These are phyloP conservation scores for Globisporangium heterothallicum DNA, from an alignment of 352 stramenopile genomes.

Conservation along the genomic window DNA sequence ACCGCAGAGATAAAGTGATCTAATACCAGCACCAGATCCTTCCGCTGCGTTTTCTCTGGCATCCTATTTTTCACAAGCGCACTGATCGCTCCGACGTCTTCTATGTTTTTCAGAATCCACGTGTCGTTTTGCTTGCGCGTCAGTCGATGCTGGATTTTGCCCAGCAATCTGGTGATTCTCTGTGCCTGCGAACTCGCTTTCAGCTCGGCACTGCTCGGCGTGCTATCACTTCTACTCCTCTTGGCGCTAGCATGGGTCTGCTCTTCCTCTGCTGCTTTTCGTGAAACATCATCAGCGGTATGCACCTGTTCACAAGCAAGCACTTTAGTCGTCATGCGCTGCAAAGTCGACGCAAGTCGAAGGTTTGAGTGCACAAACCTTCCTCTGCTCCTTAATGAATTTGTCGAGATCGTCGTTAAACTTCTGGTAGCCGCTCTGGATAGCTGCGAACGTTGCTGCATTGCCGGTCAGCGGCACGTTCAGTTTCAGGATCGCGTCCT, in stretches of 20 bases:
- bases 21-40: slow-evolving; percentile 54
- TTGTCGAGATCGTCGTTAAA: slow-evolving; percentile 39
- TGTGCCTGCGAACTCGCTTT: slow-evolving; percentile 11
- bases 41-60: slow-evolving; percentile 36
- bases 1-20: slow-evolving; percentile 70
- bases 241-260: slow-evolving; percentile 5
- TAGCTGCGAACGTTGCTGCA: slow-evolving; percentile 37
- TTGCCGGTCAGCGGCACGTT: slow-evolving; percentile 61
- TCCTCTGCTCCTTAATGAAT: slow-evolving; percentile 58
- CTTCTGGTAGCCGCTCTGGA: slow-evolving; percentile 47
- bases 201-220: slow-evolving; percentile 18
- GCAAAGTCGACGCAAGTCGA: neutral
- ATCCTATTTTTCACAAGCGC: slow-evolving; percentile 25
- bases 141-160: slow-evolving; percentile 56
- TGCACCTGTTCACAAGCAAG: slow-evolving; percentile 24
- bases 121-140: slow-evolving; percentile 52
- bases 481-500: slow-evolving; percentile 54
- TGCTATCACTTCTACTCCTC: slow-evolving; percentile 16
- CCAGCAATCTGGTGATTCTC: slow-evolving; percentile 36
- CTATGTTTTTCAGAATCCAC: slow-evolving; percentile 63
- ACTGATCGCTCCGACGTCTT: slow-evolving; percentile 38
- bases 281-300: slow-evolving; percentile 18
- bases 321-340: neutral
- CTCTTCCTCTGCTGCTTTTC: slow-evolving; percentile 8
- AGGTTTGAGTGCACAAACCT: no score